Evolutionary conservation across 2,329 filamentous ascomycete genomes (phyloP).

Genomic region (Microdochium trichocladiopsis): DNA sequence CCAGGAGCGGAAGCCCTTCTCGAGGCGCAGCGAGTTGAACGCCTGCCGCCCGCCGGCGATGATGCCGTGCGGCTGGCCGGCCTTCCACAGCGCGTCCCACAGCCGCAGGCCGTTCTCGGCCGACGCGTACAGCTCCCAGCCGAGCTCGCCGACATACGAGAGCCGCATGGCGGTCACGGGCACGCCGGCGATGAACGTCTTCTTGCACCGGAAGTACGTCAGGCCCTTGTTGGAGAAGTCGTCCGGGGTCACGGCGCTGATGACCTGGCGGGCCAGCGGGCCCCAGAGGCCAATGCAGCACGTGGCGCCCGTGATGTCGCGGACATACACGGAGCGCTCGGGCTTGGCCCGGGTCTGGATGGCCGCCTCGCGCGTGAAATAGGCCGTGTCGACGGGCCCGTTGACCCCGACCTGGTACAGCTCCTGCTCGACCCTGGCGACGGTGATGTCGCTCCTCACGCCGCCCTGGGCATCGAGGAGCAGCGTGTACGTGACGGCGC

Average conservation of each 20-base stretch:
- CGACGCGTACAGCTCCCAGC: conserved; percentile 56
- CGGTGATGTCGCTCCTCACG: conserved; percentile 49
- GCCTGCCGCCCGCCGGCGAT: conserved; percentile 51
- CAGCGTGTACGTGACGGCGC: conserved; percentile 47
- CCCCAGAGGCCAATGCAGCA: conserved; percentile 59
- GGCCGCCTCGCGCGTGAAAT: conserved; percentile 45
- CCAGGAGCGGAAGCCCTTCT: conserved; percentile 51
- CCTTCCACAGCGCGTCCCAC: conserved; percentile 51
- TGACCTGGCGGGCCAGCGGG: conserved; percentile 44
- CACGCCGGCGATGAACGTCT: conserved; percentile 41
- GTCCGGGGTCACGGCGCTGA: conserved; percentile 33
- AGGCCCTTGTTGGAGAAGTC: conserved; percentile 38
- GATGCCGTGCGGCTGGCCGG: conserved; percentile 46
- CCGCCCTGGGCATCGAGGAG: conserved; percentile 46
- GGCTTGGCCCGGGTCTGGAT: conserved; percentile 32
- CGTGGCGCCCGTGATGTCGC: conserved; percentile 52
- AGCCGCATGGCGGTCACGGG: conserved; percentile 48
- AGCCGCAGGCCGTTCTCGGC: conserved; percentile 50
- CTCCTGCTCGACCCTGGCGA: conserved; percentile 41
- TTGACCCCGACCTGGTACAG: conserved; percentile 51
- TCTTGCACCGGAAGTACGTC: conserved; percentile 42
- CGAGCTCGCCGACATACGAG: conserved; percentile 54
- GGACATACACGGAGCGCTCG: conserved; percentile 38
- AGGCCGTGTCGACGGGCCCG: conserved; percentile 43
- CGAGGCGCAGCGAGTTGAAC: conserved; percentile 50